A percentile compares a stretch with the other conserved stretches of the same genome.
phyloP scores from a whole-genome alignment of 1,284 basidiomycete species.

The Apiotrichum gracile region DNA sequence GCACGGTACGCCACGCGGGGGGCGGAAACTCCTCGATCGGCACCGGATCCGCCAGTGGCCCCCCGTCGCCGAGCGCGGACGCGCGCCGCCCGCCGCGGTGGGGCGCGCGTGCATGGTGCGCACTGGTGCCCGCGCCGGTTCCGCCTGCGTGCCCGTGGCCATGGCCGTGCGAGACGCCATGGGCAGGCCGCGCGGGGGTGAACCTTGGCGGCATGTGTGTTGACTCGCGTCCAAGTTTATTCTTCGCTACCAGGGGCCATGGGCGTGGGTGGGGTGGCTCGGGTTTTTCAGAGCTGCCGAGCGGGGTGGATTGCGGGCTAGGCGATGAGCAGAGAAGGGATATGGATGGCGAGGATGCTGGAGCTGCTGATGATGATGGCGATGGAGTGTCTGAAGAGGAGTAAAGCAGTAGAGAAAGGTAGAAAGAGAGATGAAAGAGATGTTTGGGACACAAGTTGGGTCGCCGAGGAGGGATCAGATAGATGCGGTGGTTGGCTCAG shows the following conservation, averaged over 20 bases:
- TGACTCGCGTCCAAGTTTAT: not conserved
- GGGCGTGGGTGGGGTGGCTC: not conserved
- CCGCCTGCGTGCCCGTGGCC: not conserved
- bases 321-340: too few relatives aligned
- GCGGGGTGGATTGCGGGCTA: too few relatives aligned
- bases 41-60: constrained; percentile 20
- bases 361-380: too few relatives aligned
- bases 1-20: constrained; percentile 41
- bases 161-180: constrained; percentile 4
- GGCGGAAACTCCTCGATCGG: constrained; percentile 42
- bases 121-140: not conserved
- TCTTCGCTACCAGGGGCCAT: not conserved
- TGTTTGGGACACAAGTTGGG: too few relatives aligned
- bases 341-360: too few relatives aligned
- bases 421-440: too few relatives aligned
- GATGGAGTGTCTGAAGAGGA: too few relatives aligned
- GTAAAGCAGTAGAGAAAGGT: too few relatives aligned
- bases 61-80: constrained; percentile 6
- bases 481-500: too few relatives aligned
- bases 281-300: too few relatives aligned
- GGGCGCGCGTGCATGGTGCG: not conserved
- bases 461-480: too few relatives aligned
- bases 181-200: constrained; percentile 5
- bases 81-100: constrained; percentile 7
- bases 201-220: constrained; percentile 7